Evolutionary conservation across 83 land plant species (phyloP).

Genomic region (Thuja plicata): DNA sequence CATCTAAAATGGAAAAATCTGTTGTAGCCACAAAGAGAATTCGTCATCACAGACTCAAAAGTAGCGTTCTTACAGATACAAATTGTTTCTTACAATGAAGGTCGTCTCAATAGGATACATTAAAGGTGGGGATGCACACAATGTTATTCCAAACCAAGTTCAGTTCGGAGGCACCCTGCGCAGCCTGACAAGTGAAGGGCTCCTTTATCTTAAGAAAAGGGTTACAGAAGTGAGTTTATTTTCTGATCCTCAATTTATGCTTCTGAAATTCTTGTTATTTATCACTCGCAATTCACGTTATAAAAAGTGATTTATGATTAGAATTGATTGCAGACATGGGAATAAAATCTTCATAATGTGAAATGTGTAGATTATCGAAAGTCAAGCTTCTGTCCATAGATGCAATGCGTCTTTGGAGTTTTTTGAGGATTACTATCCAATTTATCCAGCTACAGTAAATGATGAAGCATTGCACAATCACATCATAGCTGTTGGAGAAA

Average conservation of each 20-base stretch:
- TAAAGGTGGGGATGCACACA: conserved; percentile 36
- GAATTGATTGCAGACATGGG: neutral
- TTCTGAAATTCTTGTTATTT: neutral
- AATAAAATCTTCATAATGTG: neutral
- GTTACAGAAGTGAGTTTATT: conserved; percentile 38
- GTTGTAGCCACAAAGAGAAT: neutral
- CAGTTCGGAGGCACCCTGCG: conserved; percentile 58
- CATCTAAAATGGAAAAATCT: neutral
- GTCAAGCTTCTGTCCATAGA: conserved; percentile 63
- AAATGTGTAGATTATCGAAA: conserved; percentile 59
- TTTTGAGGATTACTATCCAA: conserved; percentile 42
- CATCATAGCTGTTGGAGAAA: conserved; percentile 50
- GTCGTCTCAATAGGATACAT: conserved; percentile 41
- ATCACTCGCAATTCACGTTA: neutral
- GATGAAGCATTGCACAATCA: conserved; percentile 53
- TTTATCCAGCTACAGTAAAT: conserved; percentile 66
- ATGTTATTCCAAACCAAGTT: conserved; percentile 44
- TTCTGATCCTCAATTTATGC: neutral
- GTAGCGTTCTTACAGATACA: neutral
- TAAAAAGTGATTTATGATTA: neutral
- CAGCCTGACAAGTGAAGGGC: conserved; percentile 55
- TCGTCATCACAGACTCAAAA: neutral
- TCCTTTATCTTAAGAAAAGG: conserved; percentile 37
- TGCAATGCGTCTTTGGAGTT: conserved; percentile 62
- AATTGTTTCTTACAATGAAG: conserved; percentile 17